These are phyloP conservation scores for Coniochaeta sp. DNA, from an alignment of 2,329 filamentous ascomycete species.

Conservation along the genomic window DNA sequence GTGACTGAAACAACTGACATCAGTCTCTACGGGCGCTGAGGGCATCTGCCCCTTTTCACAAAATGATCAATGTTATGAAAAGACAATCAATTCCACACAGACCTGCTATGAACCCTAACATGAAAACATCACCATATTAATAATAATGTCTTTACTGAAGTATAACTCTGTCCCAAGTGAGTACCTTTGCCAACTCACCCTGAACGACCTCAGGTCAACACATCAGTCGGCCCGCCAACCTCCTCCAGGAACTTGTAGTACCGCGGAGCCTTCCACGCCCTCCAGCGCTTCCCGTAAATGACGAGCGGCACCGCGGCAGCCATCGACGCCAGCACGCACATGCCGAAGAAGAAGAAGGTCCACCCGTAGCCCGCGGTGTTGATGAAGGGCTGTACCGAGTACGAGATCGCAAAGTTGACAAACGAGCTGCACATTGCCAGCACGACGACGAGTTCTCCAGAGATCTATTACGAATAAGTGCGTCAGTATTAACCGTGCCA, in stretches of 20 bases:
- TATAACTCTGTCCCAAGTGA: no score
- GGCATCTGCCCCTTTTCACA: no score
- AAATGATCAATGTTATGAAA: no score
- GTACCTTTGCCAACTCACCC: no score
- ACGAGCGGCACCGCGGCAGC: conserved; percentile 19
- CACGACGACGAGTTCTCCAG: conserved; percentile 27
- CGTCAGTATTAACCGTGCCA: neutral
- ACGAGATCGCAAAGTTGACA: conserved; percentile 25
- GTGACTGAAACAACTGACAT: no score
- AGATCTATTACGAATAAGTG: conserved; percentile 18
- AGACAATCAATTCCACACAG: no score
- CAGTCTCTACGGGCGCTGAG: no score
- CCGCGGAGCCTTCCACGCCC: conserved; percentile 6
- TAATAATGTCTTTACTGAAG: no score
- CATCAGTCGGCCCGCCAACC: conserved; percentile 1
- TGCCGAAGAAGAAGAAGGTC: conserved; percentile 25
- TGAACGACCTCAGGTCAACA: no score
- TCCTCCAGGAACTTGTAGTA: conserved; percentile 1
- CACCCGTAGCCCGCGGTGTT: conserved; percentile 20
- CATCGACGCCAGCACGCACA: conserved; percentile 18
- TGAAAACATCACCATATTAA: no score
- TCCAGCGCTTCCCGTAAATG: conserved; percentile 24
- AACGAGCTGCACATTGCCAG: conserved; percentile 23
- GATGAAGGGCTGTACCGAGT: conserved; percentile 30
- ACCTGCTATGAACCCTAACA: no score